Evolutionary conservation across 345 rosid species (phyloP).

Genomic region (Kandelia obovata): DNA sequence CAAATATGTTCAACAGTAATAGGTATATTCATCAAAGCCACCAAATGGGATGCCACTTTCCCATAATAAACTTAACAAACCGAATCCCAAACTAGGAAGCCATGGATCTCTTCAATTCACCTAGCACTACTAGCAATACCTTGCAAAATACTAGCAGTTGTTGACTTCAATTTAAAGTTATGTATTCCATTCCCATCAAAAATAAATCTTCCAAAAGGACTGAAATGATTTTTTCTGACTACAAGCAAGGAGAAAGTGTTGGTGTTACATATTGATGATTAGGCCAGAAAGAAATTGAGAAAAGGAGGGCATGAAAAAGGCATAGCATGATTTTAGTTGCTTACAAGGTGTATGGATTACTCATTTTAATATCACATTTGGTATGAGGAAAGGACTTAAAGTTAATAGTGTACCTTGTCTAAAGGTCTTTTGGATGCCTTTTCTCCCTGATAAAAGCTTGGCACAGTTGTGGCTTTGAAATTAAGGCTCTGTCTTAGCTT

Average conservation of each 20-base stretch:
- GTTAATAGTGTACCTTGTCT: constrained; percentile 38
- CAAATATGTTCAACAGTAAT: no score
- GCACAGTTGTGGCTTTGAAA: constrained; percentile 42
- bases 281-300: not conserved
- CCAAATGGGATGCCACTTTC: not conserved
- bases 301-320: not conserved
- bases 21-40: no score
- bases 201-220: not conserved
- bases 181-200: not conserved
- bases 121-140: not conserved
- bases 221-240: constrained; percentile 5
- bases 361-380: not conserved
- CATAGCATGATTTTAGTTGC: not conserved
- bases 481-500: constrained; percentile 38
- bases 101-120: not conserved
- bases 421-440: constrained; percentile 27
- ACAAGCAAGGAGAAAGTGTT: not conserved
- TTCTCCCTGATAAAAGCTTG: constrained; percentile 34
- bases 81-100: not conserved
- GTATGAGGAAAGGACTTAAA: not conserved
- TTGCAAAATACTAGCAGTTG: constrained; percentile 1
- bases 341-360: not conserved
- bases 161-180: constrained; percentile 11
- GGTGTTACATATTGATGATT: not conserved
- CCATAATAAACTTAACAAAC: not conserved